Base-by-base conservation (phyloP, 169 alveolate species). In the Besnoitia besnoiti region DNA sequence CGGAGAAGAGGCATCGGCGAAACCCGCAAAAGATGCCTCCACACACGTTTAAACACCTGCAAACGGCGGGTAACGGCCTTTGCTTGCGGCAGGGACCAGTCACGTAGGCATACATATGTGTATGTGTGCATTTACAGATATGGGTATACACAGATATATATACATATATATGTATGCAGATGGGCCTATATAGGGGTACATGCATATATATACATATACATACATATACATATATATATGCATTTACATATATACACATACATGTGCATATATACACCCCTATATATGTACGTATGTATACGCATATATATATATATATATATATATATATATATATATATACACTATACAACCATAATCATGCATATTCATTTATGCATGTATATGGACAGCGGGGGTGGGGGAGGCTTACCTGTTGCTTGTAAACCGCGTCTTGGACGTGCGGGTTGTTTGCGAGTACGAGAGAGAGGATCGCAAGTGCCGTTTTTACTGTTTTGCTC, bases 361-460 rank as follows among this genome's bases (percentile, higher is more conserved):
- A 21, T 27, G 33, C 85, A 76, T 37, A 76, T 47, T 21, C 2
- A 80, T 42, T 21, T 77, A 39, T 5, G 61, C 12, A 37, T n/a
- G 73, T 27, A 30, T 0, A 47, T n/a, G 73, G 42, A 44, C 40
- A 12, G 5, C 19, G 14, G 27, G 5, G 89, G 73, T 35, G 73
- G 40, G 5, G 89, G 0, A 44, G 27, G 46, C 91, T 46, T 7
- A 87, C 91, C 42, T 73, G 55, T 33, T 51, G 73, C 1, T 87
- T 51, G 19, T 24, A 39, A 14, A 87, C 75, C 5, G 91, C 91
- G n/a, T 87, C 61, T 44, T 87, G 91, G 1, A 87, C 47, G 19
- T 87, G 47, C 44, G 91, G 91, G 35, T 87, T 87, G 85, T 87
- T 87, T 0, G 76, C 84, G 55, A 87, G 67, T 62, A 87, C 82